Base-by-base conservation (phyloP, 2,329 filamentous ascomycete species). In the Trichophyton simii region DNA sequence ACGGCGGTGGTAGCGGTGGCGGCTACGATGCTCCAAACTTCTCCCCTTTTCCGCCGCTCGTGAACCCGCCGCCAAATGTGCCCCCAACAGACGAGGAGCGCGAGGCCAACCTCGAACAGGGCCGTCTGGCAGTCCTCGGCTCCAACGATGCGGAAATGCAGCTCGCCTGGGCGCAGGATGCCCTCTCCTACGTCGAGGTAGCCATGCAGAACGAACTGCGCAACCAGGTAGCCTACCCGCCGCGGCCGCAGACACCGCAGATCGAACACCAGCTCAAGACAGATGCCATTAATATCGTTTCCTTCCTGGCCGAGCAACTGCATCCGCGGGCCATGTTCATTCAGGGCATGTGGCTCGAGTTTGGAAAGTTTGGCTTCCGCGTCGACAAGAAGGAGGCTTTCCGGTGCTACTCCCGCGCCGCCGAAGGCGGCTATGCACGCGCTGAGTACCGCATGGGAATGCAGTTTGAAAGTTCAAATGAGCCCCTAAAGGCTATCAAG, bases 361-460 rank as follows among this genome's bases (percentile, higher is more conserved):
- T 97, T 79, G 94, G 94, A 67, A 95, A 96, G 71, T 97, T 96
- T 71, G 91, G 90, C 44, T 85, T 87, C 73, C 85, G 91, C 31
- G 81, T 91, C 63, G 94, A 99, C 78, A 96, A 95, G 77, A 91
- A 92, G 69, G 92, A 96, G 76, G 92, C 94, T 6, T 97, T 95
- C 72, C 77, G 85, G 64, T 88, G 87, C 68, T 99, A 97, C 76
- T 85, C 86, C 64, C 82, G 87, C 68, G 89, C 94, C n/a, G 87
- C 90, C 34, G 87, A 91, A 68, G 86, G 89, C 68, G 90, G 90
- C 62, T 95, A 91, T 75, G 84, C 87, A 22, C 82, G 94, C 67
- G 91, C 94, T 20, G 90, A 97, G 73, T 99, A 99, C 74, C 85
- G 94, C 55, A 95, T 99, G 77, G 94, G 94, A 65, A 99, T 97